Percentiles rank a stretch among this genome's conserved stretches.
Conservation (phyloP, 805 yeast genomes). For the Danielia reshetovae region DNA sequence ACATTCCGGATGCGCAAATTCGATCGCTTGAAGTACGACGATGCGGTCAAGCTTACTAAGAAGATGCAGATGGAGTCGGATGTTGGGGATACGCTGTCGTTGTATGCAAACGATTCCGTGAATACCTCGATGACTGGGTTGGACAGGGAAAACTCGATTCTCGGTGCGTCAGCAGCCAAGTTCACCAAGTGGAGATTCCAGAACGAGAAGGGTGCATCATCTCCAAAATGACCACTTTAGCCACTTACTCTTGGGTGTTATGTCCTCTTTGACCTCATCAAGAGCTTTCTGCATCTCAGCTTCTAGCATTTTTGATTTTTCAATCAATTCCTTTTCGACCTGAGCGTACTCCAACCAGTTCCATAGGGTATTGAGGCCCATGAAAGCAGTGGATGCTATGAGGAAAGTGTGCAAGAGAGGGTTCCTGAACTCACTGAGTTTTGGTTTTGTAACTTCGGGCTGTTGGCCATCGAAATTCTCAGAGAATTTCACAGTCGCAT, state of each 20-base stretch:
- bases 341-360: constrained; percentile 26
- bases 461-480: constrained; percentile 15
- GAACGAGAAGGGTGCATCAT: constrained; percentile 10
- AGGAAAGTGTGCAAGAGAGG: constrained; percentile 38
- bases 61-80: constrained; percentile 38
- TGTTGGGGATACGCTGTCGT: not conserved
- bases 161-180: constrained; percentile 23
- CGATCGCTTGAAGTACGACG: constrained; percentile 70
- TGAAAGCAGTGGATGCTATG: constrained; percentile 36
- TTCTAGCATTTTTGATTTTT: constrained; percentile 15
- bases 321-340: constrained; percentile 12
- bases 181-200: constrained; percentile 32
- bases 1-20: constrained; percentile 48
- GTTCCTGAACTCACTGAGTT: constrained; percentile 31
- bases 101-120: constrained; percentile 7
- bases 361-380: constrained; percentile 33
- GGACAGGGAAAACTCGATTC: constrained; percentile 15
- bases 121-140: constrained; percentile 5
- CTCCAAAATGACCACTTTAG: constrained; percentile 18
- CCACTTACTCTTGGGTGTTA: too few relatives aligned
- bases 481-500: constrained; percentile 10
- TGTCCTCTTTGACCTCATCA: constrained; percentile 12
- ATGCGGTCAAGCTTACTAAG: constrained; percentile 56
- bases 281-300: constrained; percentile 10
- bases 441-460: constrained; percentile 22